Evolutionary conservation across 2,329 filamentous ascomycete species (phyloP).

Genomic region (Epichloe sylvatica): DNA sequence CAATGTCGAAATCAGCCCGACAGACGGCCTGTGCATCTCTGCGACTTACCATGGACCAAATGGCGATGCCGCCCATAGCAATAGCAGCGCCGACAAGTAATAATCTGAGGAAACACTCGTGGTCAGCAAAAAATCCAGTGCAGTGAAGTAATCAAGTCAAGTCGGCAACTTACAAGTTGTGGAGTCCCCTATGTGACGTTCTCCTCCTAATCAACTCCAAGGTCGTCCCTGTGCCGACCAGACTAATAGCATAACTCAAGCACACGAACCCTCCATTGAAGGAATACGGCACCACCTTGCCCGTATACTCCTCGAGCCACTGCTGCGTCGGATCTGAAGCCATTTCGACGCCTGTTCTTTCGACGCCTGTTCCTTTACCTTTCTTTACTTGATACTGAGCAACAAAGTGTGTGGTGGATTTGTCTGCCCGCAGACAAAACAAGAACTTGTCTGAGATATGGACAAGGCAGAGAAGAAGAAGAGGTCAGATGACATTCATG

Average conservation of each 20-base stretch:
- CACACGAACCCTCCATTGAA: conserved; percentile 51
- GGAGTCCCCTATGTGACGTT: conserved; percentile 51
- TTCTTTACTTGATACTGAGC: background rate
- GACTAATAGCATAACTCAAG: conserved; percentile 62
- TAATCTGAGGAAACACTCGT: conserved; percentile 28
- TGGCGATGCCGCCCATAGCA: conserved; percentile 60
- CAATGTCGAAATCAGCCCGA: background rate
- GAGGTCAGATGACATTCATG: background rate
- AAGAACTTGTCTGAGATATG: background rate
- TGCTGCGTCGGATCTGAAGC: conserved; percentile 7
- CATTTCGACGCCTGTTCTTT: conserved; percentile 2
- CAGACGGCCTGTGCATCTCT: no score
- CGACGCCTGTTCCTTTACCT: background rate
- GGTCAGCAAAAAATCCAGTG: background rate
- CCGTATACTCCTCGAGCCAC: conserved; percentile 25
- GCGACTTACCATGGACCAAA: conserved; percentile 52
- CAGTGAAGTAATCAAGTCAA: no score
- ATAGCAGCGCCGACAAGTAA: conserved; percentile 50
- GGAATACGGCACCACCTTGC: conserved; percentile 31
- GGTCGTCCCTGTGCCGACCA: conserved; percentile 64
- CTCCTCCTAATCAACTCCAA: conserved; percentile 69
- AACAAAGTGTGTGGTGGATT: background rate
- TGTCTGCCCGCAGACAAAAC: background rate
- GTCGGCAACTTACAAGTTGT: conserved; percentile 46
- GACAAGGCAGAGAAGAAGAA: background rate